A percentile compares a stretch with the other conserved stretches of the same genome.
Evolutionary conservation across 73 alveolate species (phyloP).

Genomic region (Paramecium sonneborni): DNA sequence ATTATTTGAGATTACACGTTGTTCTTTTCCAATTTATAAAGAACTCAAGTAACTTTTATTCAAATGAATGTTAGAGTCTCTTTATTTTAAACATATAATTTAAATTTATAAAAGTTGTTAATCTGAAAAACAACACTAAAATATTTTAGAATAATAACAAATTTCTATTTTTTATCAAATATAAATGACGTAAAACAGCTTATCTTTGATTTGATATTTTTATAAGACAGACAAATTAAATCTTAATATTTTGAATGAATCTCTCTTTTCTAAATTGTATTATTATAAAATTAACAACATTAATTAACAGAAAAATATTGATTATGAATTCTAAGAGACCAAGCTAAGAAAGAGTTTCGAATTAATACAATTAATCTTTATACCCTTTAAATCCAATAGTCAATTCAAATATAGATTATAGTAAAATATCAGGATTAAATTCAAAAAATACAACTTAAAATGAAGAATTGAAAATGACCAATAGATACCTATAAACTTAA

Average conservation of each 20-base stretch:
- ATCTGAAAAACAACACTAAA: background rate
- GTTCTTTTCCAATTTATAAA: background rate
- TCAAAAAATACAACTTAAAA: background rate
- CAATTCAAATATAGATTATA: background rate
- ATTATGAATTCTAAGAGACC: background rate
- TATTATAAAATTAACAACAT: background rate
- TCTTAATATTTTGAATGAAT: too few species aligned
- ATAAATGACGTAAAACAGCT: background rate
- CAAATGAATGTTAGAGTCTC: background rate
- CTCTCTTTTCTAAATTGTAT: too few species aligned
- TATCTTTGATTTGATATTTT: background rate
- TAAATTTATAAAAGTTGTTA: background rate
- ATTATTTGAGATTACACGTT: background rate
- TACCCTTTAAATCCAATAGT: background rate
- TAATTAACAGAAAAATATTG: background rate
- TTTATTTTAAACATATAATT: background rate
- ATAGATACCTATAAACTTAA: background rate
- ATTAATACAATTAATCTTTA: background rate
- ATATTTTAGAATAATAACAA: background rate
- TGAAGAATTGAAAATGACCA: background rate
- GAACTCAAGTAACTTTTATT: background rate
- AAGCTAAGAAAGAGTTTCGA: background rate
- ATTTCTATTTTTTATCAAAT: background rate
- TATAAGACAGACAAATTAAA: too few species aligned
- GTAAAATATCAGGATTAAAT: background rate